Base-by-base conservation (phyloP, 2,329 filamentous ascomycete species). In the Penicillium sp. region DNA sequence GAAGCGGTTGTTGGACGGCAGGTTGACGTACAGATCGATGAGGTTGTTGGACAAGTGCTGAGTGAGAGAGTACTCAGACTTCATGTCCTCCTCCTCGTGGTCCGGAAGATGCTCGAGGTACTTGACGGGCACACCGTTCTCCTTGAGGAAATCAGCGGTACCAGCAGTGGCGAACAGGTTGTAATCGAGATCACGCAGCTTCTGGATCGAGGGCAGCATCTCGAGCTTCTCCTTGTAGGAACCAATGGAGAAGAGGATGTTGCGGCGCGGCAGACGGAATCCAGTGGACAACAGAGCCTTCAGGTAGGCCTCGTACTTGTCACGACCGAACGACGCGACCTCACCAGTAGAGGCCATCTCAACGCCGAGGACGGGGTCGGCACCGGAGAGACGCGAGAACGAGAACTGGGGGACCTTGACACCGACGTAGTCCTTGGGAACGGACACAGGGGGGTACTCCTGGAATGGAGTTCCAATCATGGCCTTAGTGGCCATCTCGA, bases 301-400 rank as follows among this genome's bases (percentile, higher is more conserved):
- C 68, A 99, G 84, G 74, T 99, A 99, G 18, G 94, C 94, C 76
- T 99, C 94, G 72, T 96, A 96, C 78, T 97, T 96, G 76, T 96
- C 92, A 61, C 86, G 84, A 71, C 94, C 94, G 69, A 99, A 99
- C 71, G 89, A 97, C 65, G 94, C 94, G 66, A 99, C 94, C 77
- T 99, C 94, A 75, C 94, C 94, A 58, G 94, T 99, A 5, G 94
- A 97, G 18, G 94, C 94, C 94, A 99, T 99, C 78, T 99, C 94
- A 7, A 99, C 94, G 78, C 94, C 94, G 58, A 97, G 84, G 43
- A 99, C 92, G 16, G 94, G 94, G 72, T 99, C 94, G 5, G 94
- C 94, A 44, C 94, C 94, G 35, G 93, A 96, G 16, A 99, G 85
- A 71, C 94, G 89, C 26, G 94, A 97, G 86, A 99, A 99, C 64